Evolutionary conservation across 2,329 filamentous ascomycete species (phyloP), one percentile per base, ranked within the genome.

Genomic region (Aplosporella prunicola): DNA sequence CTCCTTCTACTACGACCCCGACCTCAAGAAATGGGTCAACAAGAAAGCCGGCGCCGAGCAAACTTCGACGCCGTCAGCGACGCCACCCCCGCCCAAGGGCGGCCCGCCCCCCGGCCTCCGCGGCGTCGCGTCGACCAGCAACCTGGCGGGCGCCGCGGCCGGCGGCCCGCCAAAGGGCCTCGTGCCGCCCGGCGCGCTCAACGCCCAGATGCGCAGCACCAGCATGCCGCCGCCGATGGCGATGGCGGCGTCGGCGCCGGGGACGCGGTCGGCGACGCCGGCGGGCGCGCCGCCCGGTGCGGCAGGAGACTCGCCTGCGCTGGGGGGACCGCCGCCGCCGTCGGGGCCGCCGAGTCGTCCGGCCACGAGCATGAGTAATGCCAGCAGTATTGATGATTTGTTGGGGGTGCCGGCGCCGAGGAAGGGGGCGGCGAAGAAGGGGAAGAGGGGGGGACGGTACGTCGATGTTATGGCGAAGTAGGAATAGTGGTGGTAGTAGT

Each of bases 11-110:
- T 98, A 91, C 52, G 91, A 98, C 54, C 82, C 87, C 2, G 84
- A 95, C n/a, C 73, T 94, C 35, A 93, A 93, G 67, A 87, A 91
- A 57, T 98, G 93, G 93, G 72, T 98, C 57, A 96, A 98, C 67
- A 95, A 95, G 68, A 95, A 94, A 57, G 76, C 77, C 9, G 80
- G 80, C 9, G 72, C 75, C 6, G 79, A 82, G 7, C 66, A 71
- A 17, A 66, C 73, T 3, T 72, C 76, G 45, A 67, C 72, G 20
- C 56, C 69, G 16, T 61, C 66, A 17, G 63, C 66, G 31, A 78
- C 87, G 0, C 83, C 89, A 1, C 88, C 91, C 1, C 88, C 87
- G 4, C 88, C 88, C 1, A 78, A 72, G 48, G 72, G 67, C 66
- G 39, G 68, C 63, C 44, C 68, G 58, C 40, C 55, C 11, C 45